A percentile compares a stretch with the other conserved stretches of the same genome.
Conservation (phyloP, 78 protist species). For the Dictyostelium firmibasis region DNA sequence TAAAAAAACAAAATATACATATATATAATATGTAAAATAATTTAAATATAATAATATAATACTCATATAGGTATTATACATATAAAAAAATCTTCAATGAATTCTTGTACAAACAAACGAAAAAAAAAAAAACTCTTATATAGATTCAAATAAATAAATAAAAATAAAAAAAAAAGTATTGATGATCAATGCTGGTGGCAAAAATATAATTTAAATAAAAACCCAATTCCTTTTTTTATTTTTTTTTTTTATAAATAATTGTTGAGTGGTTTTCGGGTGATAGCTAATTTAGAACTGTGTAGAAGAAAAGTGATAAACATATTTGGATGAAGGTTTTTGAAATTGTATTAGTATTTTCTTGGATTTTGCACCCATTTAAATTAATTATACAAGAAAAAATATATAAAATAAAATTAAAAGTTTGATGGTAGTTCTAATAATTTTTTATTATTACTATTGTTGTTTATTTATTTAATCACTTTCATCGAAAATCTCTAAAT, state of each 20-base stretch:
- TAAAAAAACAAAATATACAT: neutral
- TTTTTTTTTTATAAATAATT: too few relatives aligned
- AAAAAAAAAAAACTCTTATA: neutral
- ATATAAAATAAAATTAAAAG: too few relatives aligned
- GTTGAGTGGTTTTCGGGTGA: too few relatives aligned
- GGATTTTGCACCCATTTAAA: too few relatives aligned
- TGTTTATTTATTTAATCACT: neutral
- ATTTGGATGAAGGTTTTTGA: too few relatives aligned
- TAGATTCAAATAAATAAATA: neutral
- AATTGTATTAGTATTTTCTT: too few relatives aligned
- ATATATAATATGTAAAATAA: constrained; percentile 2
- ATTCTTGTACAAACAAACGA: neutral
- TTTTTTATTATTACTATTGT: neutral
- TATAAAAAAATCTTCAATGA: neutral
- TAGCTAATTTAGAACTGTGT: too few relatives aligned
- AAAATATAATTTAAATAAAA: neutral
- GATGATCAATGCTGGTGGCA: neutral
- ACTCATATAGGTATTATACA: constrained; percentile 4
- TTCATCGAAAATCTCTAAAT: constrained; percentile 49
- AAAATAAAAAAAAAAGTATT: neutral
- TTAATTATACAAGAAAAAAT: too few relatives aligned
- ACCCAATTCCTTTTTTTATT: neutral
- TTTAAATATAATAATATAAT: neutral
- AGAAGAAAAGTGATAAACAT: too few relatives aligned
- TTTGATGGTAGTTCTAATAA: neutral